These are phyloP conservation scores for Lichenothelia convexa DNA, from an alignment of 495 filamentous ascomycete genomes.

Conservation along the genomic window DNA sequence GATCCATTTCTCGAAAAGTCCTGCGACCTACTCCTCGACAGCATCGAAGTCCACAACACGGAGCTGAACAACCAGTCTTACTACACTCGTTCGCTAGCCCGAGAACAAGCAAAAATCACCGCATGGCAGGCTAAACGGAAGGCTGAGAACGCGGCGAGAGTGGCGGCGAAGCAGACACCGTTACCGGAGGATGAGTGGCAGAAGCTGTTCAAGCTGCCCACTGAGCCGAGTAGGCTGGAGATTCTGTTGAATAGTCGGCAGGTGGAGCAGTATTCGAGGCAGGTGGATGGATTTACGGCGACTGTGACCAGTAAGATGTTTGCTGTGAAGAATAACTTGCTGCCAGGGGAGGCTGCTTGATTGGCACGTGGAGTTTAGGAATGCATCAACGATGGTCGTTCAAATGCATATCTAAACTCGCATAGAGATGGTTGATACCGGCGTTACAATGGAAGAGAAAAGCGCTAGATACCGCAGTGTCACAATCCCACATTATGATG, in stretches of 20 bases:
- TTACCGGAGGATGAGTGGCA: slow-evolving; percentile 97
- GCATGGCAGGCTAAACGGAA: slow-evolving; percentile 92
- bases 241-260: slow-evolving; percentile 82
- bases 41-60: slow-evolving; percentile 92
- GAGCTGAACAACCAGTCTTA: slow-evolving; percentile 99
- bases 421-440: too few relatives aligned
- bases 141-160: slow-evolving; percentile 72
- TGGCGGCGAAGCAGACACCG: slow-evolving; percentile 68
- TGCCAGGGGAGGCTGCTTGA: slow-evolving; percentile 26
- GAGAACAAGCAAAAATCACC: slow-evolving; percentile 90
- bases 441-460: too few relatives aligned
- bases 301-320: slow-evolving; percentile 94
- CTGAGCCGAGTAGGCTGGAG: slow-evolving; percentile 83
- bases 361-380: too few relatives aligned
- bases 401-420: too few relatives aligned
- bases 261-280: slow-evolving; percentile 94
- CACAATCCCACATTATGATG: too few relatives aligned
- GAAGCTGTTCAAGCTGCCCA: slow-evolving; percentile 87
- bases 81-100: slow-evolving; percentile 85
- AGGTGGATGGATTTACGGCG: slow-evolving; percentile 92
- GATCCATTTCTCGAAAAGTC: slow-evolving; percentile 99
- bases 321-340: slow-evolving; percentile 54
- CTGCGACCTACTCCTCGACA: slow-evolving; percentile 84
- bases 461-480: too few relatives aligned
- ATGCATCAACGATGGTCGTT: too few relatives aligned